Conservation (phyloP, 2,329 filamentous ascomycete genomes). For the Talaromyces sp. region DNA sequence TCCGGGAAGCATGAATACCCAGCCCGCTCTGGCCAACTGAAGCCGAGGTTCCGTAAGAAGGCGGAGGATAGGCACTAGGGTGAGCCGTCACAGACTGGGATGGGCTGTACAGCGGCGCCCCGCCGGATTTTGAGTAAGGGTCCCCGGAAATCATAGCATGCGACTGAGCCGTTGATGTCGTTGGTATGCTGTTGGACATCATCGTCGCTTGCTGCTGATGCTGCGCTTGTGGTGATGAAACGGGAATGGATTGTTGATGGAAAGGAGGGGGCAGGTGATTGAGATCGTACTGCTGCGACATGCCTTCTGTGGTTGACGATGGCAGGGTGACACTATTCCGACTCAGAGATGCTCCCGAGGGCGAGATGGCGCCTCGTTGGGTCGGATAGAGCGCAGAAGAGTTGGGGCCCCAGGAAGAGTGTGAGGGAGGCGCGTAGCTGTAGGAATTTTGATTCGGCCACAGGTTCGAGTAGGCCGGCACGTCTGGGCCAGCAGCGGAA, state of each 20-base stretch:
- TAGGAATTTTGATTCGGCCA: constrained; percentile 60
- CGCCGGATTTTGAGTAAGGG: constrained; percentile 53
- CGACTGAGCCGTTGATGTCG: constrained; percentile 33
- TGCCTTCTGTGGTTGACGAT: constrained; percentile 51
- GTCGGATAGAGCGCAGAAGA: constrained; percentile 34
- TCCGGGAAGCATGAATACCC: constrained; percentile 27
- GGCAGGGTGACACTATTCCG: constrained; percentile 55
- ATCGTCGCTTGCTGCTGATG: constrained; percentile 40
- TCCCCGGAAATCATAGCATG: constrained; percentile 54
- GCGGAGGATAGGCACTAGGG: constrained; percentile 37
- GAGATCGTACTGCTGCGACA: constrained; percentile 65
- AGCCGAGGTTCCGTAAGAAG: constrained; percentile 22
- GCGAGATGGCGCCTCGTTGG: constrained; percentile 52
- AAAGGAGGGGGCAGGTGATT: constrained; percentile 56
- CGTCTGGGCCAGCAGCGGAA: constrained; percentile 22
- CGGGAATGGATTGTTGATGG: constrained; percentile 49
- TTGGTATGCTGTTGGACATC: constrained; percentile 42
- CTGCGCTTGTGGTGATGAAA: constrained; percentile 44
- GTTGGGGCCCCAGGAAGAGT: constrained; percentile 41
- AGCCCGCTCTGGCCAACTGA: constrained; percentile 38
- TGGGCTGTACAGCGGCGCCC: constrained; percentile 39
- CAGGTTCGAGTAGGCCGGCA: constrained; percentile 45
- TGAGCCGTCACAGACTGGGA: constrained; percentile 44
- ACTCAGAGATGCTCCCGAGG: constrained; percentile 49
- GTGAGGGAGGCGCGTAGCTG: constrained; percentile 42